These are phyloP conservation scores for Sonneratia alba DNA, from an alignment of 345 rosid genomes.

Conservation along the genomic window DNA sequence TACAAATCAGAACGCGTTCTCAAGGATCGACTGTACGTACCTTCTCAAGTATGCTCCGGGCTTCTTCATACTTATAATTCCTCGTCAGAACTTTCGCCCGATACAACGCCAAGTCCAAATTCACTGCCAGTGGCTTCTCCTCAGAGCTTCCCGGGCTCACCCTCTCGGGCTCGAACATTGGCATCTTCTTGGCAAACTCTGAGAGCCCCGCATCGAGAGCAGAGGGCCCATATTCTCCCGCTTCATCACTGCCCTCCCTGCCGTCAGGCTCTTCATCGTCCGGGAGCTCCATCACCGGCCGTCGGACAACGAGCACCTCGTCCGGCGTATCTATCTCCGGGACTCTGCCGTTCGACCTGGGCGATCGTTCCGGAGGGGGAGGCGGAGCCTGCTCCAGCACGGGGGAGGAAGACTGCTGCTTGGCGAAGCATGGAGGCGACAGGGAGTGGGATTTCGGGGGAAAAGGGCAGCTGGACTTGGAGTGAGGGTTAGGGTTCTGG, in stretches of 20 bases:
- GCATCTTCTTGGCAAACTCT: conserved; percentile 75
- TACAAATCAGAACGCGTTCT: background rate
- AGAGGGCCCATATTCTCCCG: conserved; percentile 17
- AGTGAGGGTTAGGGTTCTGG: conserved; percentile 24
- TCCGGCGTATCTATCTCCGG: conserved; percentile 22
- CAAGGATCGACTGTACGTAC: conserved; percentile 19
- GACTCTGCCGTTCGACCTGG: conserved; percentile 29
- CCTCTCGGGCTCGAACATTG: conserved; percentile 79
- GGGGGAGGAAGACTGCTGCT: conserved; percentile 13
- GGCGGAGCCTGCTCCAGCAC: conserved; percentile 9
- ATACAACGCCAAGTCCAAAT: conserved; percentile 79
- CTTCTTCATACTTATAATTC: conserved; percentile 48
- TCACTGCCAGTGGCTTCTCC: conserved; percentile 57
- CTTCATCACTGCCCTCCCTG: conserved; percentile 10
- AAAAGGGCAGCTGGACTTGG: conserved; percentile 18
- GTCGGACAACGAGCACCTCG: conserved; percentile 44
- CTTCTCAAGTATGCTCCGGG: conserved; percentile 64
- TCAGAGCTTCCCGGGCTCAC: conserved; percentile 30
- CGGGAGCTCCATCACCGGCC: conserved; percentile 53
- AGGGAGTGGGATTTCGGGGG: conserved; percentile 23
- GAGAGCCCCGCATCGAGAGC: conserved; percentile 51
- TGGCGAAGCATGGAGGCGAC: conserved; percentile 16
- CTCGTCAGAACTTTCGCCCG: conserved; percentile 60
- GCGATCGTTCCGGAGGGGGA: conserved; percentile 11
- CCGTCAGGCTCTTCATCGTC: conserved; percentile 23